Conservation (phyloP, 441 rosid species). For the Euphorbia neoarborescens region DNA sequence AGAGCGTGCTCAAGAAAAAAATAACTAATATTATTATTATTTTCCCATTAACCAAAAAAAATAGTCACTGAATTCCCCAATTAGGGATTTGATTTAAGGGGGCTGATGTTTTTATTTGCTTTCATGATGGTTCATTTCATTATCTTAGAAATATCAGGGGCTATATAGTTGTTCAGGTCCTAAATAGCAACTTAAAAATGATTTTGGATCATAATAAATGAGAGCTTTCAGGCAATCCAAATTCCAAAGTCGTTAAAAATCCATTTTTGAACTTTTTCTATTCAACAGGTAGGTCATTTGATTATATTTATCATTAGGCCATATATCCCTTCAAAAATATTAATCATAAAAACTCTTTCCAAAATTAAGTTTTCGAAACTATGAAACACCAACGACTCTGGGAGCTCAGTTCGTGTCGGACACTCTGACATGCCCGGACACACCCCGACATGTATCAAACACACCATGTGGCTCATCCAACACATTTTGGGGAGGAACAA, state of each 20-base stretch:
- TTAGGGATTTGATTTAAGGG: neutral
- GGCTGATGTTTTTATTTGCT: neutral
- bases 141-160: neutral
- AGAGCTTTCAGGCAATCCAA: neutral
- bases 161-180: neutral
- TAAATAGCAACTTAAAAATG: neutral
- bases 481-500: too few species aligned
- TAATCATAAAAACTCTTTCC: neutral
- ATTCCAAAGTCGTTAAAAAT: too few species aligned
- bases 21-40: neutral
- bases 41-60: neutral
- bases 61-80: neutral
- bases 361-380: neutral
- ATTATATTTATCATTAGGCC: too few species aligned
- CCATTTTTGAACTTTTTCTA: neutral
- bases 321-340: neutral
- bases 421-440: too few species aligned
- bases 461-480: too few species aligned
- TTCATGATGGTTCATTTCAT: neutral
- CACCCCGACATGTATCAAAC: too few species aligned
- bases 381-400: too few species aligned
- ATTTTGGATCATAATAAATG: neutral
- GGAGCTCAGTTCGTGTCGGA: too few species aligned
- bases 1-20: neutral
- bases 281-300: neutral